These are phyloP conservation scores for Mariannaea sp. DNA, from an alignment of 2,329 filamentous ascomycete genomes.

Conservation along the genomic window DNA sequence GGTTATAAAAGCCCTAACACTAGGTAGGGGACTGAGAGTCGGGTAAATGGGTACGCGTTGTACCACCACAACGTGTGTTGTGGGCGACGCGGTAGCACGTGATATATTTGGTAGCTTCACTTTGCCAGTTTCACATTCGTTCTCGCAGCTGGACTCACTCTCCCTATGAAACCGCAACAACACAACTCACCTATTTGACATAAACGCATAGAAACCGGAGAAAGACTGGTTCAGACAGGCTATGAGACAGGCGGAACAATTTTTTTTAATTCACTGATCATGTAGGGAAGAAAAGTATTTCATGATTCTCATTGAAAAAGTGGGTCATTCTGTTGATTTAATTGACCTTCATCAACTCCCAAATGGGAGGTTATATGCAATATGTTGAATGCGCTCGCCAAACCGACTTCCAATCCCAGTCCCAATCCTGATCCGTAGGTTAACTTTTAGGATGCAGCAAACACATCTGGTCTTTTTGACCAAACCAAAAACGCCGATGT, in stretches of 20 bases:
- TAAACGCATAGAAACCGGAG: no score
- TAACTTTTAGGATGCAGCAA: conserved; percentile 46
- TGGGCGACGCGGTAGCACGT: conserved; percentile 31
- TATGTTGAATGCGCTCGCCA: conserved; percentile 49
- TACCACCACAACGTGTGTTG: conserved; percentile 27
- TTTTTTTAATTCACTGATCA: no score
- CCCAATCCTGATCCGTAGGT: conserved; percentile 41
- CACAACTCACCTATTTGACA: no score
- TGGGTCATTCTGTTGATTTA: conserved; percentile 40
- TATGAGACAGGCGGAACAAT: no score
- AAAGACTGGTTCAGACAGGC: no score
- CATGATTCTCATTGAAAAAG: conserved; percentile 33
- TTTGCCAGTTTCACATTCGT: not conserved
- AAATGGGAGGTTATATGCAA: conserved; percentile 45
- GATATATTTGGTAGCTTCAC: conserved; percentile 14
- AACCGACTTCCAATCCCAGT: conserved; percentile 35
- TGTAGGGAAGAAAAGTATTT: no score
- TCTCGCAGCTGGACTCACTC: no score
- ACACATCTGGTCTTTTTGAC: conserved; percentile 44
- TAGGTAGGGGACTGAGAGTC: no score
- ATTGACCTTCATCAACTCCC: conserved; percentile 37
- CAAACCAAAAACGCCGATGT: conserved; percentile 60
- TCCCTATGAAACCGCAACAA: no score
- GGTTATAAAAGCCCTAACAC: no score
- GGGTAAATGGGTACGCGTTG: no score